Evolutionary conservation across 108 stramenopile genomes (phyloP).

Genomic region (Bacterosira constricta): DNA sequence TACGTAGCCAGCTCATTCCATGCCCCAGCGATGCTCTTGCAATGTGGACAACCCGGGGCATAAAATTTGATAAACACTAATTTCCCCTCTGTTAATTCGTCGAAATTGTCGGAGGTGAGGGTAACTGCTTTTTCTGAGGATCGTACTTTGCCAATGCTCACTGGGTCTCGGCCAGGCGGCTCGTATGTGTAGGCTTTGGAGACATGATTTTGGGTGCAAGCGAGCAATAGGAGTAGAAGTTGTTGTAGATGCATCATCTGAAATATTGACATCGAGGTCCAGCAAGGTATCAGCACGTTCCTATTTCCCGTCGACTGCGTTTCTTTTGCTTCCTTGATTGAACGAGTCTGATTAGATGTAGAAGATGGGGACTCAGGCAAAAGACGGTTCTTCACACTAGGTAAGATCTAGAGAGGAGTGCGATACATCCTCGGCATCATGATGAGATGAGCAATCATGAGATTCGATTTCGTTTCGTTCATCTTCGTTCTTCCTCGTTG

Average conservation of each 20-base stretch:
- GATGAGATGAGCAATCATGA: too few relatives aligned
- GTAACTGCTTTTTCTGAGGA: constrained; percentile 20
- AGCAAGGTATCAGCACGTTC: too few relatives aligned
- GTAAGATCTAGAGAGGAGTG: too few relatives aligned
- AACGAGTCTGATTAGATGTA: too few relatives aligned
- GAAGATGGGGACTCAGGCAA: too few relatives aligned
- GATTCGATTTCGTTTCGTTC: too few relatives aligned
- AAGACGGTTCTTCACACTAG: too few relatives aligned
- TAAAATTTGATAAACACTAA: constrained; percentile 47
- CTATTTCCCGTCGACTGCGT: too few relatives aligned
- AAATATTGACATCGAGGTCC: too few relatives aligned
- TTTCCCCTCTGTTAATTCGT: constrained; percentile 44
- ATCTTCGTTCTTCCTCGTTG: too few relatives aligned
- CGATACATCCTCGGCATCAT: too few relatives aligned
- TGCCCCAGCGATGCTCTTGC: constrained; percentile 38
- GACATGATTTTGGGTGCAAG: neutral
- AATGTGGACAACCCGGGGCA: constrained; percentile 49
- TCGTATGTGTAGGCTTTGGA: constrained; percentile 27
- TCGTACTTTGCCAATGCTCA: constrained; percentile 42
- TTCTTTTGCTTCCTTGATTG: too few relatives aligned
- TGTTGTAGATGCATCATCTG: neutral
- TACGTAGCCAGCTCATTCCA: constrained; percentile 49
- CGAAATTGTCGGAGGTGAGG: constrained; percentile 46
- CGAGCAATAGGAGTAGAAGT: neutral
- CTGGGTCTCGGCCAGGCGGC: constrained; percentile 45